Evolutionary conservation across 805 yeast genomes (phyloP).

Genomic region (Tetrapisispora namnaoensis): DNA sequence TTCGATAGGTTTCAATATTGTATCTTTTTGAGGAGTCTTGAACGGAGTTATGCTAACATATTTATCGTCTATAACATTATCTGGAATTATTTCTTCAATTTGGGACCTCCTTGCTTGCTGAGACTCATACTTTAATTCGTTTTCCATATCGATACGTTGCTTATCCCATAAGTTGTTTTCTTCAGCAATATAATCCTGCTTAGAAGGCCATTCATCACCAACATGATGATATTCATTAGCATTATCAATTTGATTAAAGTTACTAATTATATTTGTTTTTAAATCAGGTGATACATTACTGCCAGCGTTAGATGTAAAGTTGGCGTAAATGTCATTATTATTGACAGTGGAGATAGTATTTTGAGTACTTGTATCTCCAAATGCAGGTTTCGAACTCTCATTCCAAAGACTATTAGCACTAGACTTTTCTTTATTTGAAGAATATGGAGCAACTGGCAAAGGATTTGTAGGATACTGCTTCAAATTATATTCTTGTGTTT

Average conservation of each 20-base stretch:
- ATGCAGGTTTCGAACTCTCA: not conserved
- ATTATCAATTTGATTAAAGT: not conserved
- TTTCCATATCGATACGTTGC: constrained; percentile 11
- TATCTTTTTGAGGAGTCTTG: constrained; percentile 2
- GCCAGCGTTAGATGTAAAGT: constrained; percentile 22
- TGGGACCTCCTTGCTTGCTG: not conserved
- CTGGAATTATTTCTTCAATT: constrained; percentile 1
- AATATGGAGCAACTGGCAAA: constrained; percentile 1
- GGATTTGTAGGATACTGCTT: not conserved
- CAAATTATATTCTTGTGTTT: not conserved
- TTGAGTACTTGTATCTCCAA: constrained; percentile 6
- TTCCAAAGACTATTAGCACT: not conserved
- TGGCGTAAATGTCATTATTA: constrained; percentile 20
- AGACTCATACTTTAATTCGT: constrained; percentile 7
- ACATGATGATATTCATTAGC: not conserved
- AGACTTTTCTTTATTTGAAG: not conserved
- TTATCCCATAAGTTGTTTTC: constrained; percentile 14
- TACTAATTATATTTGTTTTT: not conserved
- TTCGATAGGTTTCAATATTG: not conserved
- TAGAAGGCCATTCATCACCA: constrained; percentile 6
- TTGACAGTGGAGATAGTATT: constrained; percentile 15
- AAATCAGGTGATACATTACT: constrained; percentile 12
- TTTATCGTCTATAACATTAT: not conserved
- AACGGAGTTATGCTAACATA: not conserved
- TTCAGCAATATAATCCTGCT: constrained; percentile 10